These are phyloP conservation scores for Penicillium bovifimosum DNA, from an alignment of 495 filamentous ascomycete species.

Conservation along the genomic window DNA sequence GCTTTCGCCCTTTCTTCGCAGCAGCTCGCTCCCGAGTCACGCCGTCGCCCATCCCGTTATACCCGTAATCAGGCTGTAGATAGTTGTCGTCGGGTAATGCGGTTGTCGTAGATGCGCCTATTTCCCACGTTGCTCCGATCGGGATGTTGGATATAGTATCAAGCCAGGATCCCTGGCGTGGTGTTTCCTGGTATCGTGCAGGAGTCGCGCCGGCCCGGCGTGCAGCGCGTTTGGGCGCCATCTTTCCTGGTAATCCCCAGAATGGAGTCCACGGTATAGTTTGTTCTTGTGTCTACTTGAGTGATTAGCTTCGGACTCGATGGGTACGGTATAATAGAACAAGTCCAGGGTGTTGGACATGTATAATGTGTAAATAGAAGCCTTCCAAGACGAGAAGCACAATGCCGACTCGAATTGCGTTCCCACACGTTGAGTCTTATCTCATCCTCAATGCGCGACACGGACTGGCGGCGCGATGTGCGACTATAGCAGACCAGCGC, in stretches of 20 bases:
- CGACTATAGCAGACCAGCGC: background rate
- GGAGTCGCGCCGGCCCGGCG: constrained; percentile 3
- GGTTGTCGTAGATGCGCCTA: constrained; percentile 30
- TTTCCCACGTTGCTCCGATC: constrained; percentile 26
- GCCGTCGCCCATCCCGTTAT: constrained; percentile 24
- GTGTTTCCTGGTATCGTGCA: background rate
- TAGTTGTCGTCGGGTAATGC: constrained; percentile 23
- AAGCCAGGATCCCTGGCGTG: background rate
- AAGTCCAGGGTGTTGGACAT: background rate
- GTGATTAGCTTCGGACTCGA: constrained; percentile 1
- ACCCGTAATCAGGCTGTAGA: constrained; percentile 15
- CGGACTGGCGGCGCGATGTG: background rate
- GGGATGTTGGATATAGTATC: constrained; percentile 25
- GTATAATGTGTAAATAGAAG: background rate
- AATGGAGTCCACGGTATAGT: background rate
- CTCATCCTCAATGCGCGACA: background rate
- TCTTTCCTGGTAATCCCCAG: background rate
- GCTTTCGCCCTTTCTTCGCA: constrained; percentile 13
- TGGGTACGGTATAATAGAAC: background rate
- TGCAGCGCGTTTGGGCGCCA: constrained; percentile 27
- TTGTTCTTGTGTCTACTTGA: background rate
- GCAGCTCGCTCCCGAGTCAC: constrained; percentile 20
- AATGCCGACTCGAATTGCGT: background rate
- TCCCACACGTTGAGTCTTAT: background rate
- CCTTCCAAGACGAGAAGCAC: no score